Base-by-base conservation (phyloP, 2,329 filamentous ascomycete species). In the Aspergillus sojae region DNA sequence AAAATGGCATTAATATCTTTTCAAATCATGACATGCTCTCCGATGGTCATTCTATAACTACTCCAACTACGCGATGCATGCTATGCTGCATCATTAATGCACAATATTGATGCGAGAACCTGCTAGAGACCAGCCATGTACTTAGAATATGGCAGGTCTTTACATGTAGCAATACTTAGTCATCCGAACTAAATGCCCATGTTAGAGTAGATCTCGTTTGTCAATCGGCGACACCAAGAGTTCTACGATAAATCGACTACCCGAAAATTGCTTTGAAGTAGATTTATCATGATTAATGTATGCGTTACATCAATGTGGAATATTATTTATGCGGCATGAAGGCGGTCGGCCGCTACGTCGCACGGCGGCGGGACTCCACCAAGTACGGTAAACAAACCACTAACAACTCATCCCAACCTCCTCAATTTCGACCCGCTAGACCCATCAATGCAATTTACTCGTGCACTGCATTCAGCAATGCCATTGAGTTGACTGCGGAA, bases 341-440 rank as follows among this genome's bases (percentile, higher is more conserved):
- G 61, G 65, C 23, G 23, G 23, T 63, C 65, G 65, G 65, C 66
- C 61, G 55, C 53, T 10, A 34, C 53, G 59, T 61, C 39, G 53
- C 12, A 34, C 53, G 59, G 63, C 32, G 53, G 57, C 30, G 10
- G 52, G 19, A 39, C 61, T 65, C 65, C 65, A 63, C 61, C 54
- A 26, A 26, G 23, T 26, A 43, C 30, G 53, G 65, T 67, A 67
- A 67, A 67, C 65, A 68, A 68, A 67, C 61, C 60, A 61, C 58
- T 57, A 67, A 58, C 63, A 62, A 69, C 56, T 62, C 64, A 63
- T 64, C 65, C 65, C 68, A 69, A 61, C 67, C 68, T 66, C 67
- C 67, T 64, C 66, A 67, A 63, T 67, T 61, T 50, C 36, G 36
- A 62, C 63, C 61, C 57, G 59, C 50, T 45, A 50, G 55, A 54